Evolutionary conservation across 371 early-diverging fungal genomes (phyloP).

Genomic region (Mucor mucedo): DNA sequence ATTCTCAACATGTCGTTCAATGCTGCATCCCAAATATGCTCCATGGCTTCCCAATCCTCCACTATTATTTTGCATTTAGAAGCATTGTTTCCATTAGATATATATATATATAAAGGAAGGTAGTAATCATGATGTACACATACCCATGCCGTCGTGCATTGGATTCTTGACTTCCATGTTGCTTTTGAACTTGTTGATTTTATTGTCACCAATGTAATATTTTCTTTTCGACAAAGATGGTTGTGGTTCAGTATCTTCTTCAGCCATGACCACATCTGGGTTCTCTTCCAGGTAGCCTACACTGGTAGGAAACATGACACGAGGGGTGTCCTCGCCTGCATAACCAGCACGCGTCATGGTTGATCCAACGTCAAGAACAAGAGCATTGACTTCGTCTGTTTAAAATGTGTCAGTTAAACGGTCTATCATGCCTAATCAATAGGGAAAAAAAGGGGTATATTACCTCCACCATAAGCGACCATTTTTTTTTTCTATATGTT

Average conservation of each 20-base stretch:
- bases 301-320: constrained; percentile 82
- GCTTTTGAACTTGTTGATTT: constrained; percentile 70
- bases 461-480: constrained; percentile 83
- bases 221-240: constrained; percentile 16
- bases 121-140: background rate
- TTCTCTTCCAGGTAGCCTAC: constrained; percentile 35
- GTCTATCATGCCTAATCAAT: background rate
- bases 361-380: constrained; percentile 92
- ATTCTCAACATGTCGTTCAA: constrained; percentile 70
- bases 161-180: constrained; percentile 83
- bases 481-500: background rate
- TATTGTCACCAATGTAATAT: constrained; percentile 84
- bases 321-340: constrained; percentile 95
- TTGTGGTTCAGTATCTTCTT: constrained; percentile 2
- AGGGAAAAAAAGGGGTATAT: background rate
- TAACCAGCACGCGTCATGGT: constrained; percentile 89
- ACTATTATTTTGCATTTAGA: constrained; percentile 49
- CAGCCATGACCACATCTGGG: constrained; percentile 40
- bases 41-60: constrained; percentile 91
- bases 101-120: too few relatives aligned
- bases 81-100: background rate
- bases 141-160: constrained; percentile 73
- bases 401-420: too few relatives aligned
- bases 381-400: constrained; percentile 91
- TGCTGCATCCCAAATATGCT: constrained; percentile 85